These are phyloP conservation scores for Sparassis latifolia DNA, from an alignment of 1,284 basidiomycete genomes.

Conservation along the genomic window DNA sequence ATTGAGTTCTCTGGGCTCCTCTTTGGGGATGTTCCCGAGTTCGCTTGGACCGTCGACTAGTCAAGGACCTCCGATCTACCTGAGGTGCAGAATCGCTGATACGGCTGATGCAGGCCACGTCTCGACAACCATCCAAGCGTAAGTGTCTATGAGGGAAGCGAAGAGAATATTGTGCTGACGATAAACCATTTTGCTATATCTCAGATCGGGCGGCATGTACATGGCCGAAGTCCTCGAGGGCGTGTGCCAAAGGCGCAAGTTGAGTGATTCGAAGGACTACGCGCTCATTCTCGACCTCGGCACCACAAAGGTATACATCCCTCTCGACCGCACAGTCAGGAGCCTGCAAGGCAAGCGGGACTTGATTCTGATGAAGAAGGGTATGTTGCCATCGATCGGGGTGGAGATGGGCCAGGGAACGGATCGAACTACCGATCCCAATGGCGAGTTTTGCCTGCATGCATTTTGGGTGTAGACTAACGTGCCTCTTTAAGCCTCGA, in stretches of 20 bases:
- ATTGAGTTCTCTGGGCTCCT: conserved; percentile 33
- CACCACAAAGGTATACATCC: conserved; percentile 79
- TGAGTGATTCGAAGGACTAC: conserved; percentile 75
- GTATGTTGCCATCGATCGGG: conserved; percentile 65
- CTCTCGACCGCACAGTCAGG: conserved; percentile 93
- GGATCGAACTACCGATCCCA: conserved; percentile 80
- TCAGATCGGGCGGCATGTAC: conserved; percentile 90
- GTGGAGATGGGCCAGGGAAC: conserved; percentile 54
- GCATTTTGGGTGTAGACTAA: not conserved
- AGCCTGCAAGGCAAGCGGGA: conserved; percentile 85
- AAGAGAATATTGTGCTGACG: not conserved
- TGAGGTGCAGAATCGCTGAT: conserved; percentile 74
- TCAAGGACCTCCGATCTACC: conserved; percentile 73
- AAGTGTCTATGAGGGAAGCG: conserved; percentile 26
- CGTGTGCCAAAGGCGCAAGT: conserved; percentile 71
- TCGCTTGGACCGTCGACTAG: conserved; percentile 61
- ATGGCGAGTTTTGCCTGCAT: conserved; percentile 47
- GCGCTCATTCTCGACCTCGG: conserved; percentile 64
- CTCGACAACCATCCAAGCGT: conserved; percentile 86
- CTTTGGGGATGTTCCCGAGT: conserved; percentile 45
- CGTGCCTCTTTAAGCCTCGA: conserved; percentile 58
- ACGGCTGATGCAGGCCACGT: conserved; percentile 76
- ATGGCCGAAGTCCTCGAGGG: conserved; percentile 92
- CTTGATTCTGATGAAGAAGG: conserved; percentile 77
- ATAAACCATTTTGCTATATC: not conserved